Base-by-base conservation (phyloP, 208 protist genomes). In the Porcisia deanei region DNA sequence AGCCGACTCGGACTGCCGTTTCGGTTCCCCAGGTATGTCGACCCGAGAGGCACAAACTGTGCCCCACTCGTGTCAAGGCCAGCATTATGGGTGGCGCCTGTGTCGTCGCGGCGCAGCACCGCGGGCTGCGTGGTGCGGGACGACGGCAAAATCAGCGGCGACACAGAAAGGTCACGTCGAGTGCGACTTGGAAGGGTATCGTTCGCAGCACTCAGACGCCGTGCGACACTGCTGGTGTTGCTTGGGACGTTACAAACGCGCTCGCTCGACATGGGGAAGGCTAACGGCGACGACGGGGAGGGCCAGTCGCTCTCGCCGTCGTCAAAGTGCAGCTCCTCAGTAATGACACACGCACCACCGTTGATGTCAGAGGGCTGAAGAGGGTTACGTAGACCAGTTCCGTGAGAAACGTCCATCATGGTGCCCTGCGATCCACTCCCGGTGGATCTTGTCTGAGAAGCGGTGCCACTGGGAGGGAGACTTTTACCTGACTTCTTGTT, bases 1-100 rank as follows among this genome's bases (percentile, higher is more conserved):
- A 72, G 70, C 54, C 58, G 54, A 41, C 41, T 75, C n/a, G 79
- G 59, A 59, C 67, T 76, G 65, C 60, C 60, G 55, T 70, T 64
- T 16, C 60, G 58, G 57, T 71, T 64, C 34, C 41, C 61, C 25
- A 76, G 1, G 22, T 73, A 61, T 0, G 45, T 49, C 12, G 73
- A 75, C 37, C 79, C 63, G 30, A 79, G 68, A 18, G 73, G 79
- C 25, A 83, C 69, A 9, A 83, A 78, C 37, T 66, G 73, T 54
- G 74, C 76, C 45, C 52, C 73, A 57, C 73, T 75, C 30, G 49
- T 52, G 41, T 76, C 63, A 9, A 73, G 16, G 1, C 39, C 59
- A 43, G 53, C 53, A 71, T 43, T 64, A 43, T 2, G 6, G 55
- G 69, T 57, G 66, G 30, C 63, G 65, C 37, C 66, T 37, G 14